Conservation (phyloP, 306 rosid genomes). For the Citrullus mucosospermus region DNA sequence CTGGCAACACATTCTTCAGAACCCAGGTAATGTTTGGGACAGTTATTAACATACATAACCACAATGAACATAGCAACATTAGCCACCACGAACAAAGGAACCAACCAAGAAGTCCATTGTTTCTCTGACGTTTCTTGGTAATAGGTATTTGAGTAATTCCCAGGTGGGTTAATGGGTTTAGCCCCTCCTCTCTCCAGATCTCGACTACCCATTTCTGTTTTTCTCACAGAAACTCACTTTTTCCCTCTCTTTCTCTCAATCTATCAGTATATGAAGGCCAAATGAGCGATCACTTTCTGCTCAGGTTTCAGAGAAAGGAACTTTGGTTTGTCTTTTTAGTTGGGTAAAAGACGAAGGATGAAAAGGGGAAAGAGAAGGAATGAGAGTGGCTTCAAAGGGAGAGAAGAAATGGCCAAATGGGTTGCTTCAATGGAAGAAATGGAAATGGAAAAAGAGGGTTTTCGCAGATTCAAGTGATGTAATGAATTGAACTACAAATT, state of each 20-base stretch:
- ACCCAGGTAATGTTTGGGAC: slow-evolving; percentile 3
- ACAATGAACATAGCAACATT: slow-evolving; percentile 12
- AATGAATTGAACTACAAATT: not conserved
- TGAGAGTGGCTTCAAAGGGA: slow-evolving; percentile 9
- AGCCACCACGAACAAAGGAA: slow-evolving; percentile 9
- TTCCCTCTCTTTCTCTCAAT: not conserved
- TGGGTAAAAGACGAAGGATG: not conserved
- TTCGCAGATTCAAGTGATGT: not conserved
- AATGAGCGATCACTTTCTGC: not conserved
- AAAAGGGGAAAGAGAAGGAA: not conserved
- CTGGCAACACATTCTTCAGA: slow-evolving; percentile 4
- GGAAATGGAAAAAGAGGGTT: not conserved
- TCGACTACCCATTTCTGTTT: not conserved
- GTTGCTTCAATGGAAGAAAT: slow-evolving; percentile 1
- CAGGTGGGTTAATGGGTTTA: not conserved
- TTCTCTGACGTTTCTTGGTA: not conserved
- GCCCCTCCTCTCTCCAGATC: slow-evolving; percentile 10
- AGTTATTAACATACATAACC: slow-evolving; percentile 3
- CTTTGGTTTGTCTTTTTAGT: not conserved
- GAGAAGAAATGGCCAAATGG: slow-evolving; percentile 2
- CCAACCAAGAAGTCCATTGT: slow-evolving; percentile 15
- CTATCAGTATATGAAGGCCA: not conserved
- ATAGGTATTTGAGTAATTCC: slow-evolving; percentile 5
- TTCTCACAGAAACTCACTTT: not conserved
- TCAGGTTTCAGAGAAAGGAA: not conserved